Evolutionary conservation across 345 rosid genomes (phyloP).

Genomic region (Populus tremula): DNA sequence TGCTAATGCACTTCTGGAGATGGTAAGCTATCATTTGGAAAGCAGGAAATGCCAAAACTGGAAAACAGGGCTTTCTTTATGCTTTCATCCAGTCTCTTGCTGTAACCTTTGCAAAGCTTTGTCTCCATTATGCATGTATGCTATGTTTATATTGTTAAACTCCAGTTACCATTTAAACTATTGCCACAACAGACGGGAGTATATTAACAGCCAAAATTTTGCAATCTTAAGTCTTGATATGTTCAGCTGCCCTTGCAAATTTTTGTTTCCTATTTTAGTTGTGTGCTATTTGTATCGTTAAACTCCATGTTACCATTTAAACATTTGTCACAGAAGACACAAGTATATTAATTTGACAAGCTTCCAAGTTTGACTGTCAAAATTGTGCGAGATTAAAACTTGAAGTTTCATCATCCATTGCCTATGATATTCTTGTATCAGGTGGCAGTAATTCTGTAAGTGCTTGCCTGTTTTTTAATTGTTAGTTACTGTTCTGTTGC

Average conservation of each 20-base stretch:
- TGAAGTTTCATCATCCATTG: background rate
- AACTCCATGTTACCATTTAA: background rate
- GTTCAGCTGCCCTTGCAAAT: background rate
- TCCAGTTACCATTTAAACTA: background rate
- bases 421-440: background rate
- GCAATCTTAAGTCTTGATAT: background rate
- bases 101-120: background rate
- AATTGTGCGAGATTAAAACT: background rate
- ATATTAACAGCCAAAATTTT: background rate
- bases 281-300: background rate
- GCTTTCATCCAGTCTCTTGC: background rate
- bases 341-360: background rate
- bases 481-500: background rate
- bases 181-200: background rate
- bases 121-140: background rate
- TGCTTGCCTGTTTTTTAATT: background rate
- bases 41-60: background rate
- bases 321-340: background rate
- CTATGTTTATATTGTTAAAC: background rate
- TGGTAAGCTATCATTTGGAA: slow-evolving; percentile 46
- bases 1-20: slow-evolving; percentile 93
- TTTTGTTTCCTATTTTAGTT: background rate
- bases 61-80: background rate
- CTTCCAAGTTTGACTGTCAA: background rate
- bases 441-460: background rate